Percentiles rank a stretch among this genome's conserved stretches.
Conservation (phyloP, 139 green algal genomes). For the Chara braunii region DNA sequence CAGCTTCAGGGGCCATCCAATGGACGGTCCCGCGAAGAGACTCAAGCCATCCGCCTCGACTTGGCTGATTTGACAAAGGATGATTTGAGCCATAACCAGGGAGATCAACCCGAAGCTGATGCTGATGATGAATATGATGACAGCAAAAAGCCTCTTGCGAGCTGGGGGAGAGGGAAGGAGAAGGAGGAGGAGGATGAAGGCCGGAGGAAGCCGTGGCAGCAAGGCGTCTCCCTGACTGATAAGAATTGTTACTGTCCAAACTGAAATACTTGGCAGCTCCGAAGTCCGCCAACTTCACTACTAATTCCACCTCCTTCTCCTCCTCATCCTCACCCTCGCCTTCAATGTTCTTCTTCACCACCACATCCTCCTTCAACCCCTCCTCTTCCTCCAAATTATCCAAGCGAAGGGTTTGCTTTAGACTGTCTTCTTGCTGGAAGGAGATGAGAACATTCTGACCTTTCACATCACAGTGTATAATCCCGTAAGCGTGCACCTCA, state of each 20-base stretch:
- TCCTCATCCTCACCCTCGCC: background rate
- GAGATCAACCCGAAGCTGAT: background rate
- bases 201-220: too few species aligned
- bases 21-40: slow-evolving; percentile 42
- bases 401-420: slow-evolving; percentile 42
- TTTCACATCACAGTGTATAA: slow-evolving; percentile 54
- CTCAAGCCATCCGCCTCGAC: slow-evolving; percentile 33
- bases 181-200: too few species aligned
- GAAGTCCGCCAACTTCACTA: background rate
- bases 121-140: too few species aligned
- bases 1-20: slow-evolving; percentile 48
- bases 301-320: background rate
- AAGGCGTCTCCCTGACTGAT: too few species aligned
- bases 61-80: background rate
- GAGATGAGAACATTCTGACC: slow-evolving; percentile 47
- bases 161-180: too few species aligned
- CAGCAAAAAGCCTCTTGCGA: too few species aligned
- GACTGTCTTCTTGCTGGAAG: slow-evolving; percentile 35
- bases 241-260: too few species aligned
- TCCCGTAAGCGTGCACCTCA: slow-evolving; percentile 42
- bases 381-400: background rate
- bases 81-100: slow-evolving; percentile 26
- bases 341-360: background rate
- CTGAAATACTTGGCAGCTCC: too few species aligned
- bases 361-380: background rate